Percentiles rank a stretch among this genome's conserved stretches.
phyloP scores from a whole-genome alignment of 208 protist species.

The Trypanosomatidae sp. region DNA sequence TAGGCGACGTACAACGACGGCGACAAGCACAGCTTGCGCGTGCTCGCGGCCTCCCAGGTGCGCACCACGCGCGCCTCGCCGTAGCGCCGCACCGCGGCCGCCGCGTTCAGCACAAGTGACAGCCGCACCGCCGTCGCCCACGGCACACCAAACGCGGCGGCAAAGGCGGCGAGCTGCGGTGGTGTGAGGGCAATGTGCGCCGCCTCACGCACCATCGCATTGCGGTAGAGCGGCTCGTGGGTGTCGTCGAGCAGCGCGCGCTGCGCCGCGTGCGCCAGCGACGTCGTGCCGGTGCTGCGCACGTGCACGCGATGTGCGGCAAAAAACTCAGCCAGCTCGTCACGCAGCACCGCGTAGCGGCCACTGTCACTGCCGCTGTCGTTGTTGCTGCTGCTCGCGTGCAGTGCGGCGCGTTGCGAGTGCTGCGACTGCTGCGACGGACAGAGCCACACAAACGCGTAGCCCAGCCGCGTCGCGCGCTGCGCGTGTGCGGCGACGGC shows the following conservation, averaged over 20 bases:
- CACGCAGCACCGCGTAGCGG: slow-evolving; percentile 17
- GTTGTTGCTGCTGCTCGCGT: too few relatives aligned
- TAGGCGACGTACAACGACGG: slow-evolving; percentile 50
- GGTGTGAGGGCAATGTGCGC: slow-evolving; percentile 34
- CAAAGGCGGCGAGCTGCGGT: slow-evolving; percentile 29
- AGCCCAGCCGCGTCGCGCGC: slow-evolving; percentile 21
- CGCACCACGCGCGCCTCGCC: slow-evolving; percentile 20
- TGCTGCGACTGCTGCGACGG: too few relatives aligned
- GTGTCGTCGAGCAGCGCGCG: slow-evolving; percentile 38
- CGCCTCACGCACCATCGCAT: slow-evolving; percentile 32
- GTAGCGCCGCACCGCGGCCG: slow-evolving; percentile 25
- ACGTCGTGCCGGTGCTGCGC: slow-evolving; percentile 22
- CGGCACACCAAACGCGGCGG: slow-evolving; percentile 26
- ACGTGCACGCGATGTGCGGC: slow-evolving; percentile 27
- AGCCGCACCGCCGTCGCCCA: slow-evolving; percentile 58
- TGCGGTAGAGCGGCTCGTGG: slow-evolving; percentile 44
- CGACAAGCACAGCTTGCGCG: slow-evolving; percentile 44
- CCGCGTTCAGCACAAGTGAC: slow-evolving; percentile 55
- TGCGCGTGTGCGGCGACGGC: slow-evolving; percentile 8
- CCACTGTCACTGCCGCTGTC: slow-evolving; percentile 1
- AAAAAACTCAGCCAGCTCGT: slow-evolving; percentile 24
- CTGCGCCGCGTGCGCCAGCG: slow-evolving; percentile 20
- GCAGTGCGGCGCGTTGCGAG: too few relatives aligned
- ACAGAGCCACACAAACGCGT: slow-evolving; percentile 76
- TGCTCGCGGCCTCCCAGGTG: slow-evolving; percentile 20